Evolutionary conservation across 257 asterid species (phyloP).

Genomic region (Thymus quinquecostatus): DNA sequence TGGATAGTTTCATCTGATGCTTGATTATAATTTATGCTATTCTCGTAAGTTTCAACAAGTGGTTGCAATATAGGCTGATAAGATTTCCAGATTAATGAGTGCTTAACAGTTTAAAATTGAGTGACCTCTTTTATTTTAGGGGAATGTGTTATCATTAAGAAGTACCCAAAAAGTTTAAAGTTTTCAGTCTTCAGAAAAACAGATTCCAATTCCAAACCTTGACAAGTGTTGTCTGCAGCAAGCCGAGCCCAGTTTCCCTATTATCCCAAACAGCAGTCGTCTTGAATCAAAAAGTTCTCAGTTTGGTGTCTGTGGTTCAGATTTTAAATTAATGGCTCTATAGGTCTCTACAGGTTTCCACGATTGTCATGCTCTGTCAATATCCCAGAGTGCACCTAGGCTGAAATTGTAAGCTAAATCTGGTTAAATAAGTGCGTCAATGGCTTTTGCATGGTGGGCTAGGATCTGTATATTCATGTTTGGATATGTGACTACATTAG

Average conservation of each 20-base stretch:
- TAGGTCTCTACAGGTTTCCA: neutral
- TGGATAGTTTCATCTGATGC: neutral
- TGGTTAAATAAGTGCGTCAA: neutral
- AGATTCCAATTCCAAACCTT: too few relatives aligned
- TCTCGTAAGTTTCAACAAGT: neutral
- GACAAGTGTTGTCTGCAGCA: neutral
- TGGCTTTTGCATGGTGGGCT: neutral
- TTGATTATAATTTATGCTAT: neutral
- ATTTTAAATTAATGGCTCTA: neutral
- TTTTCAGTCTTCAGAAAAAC: neutral
- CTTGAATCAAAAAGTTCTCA: neutral
- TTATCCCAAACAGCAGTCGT: neutral
- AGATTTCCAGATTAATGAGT: neutral
- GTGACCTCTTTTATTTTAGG: too few relatives aligned
- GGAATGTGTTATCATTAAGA: neutral
- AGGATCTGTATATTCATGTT: constrained; percentile 9
- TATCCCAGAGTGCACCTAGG: constrained; percentile 2
- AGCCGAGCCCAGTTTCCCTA: neutral
- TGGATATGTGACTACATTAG: constrained; percentile 6
- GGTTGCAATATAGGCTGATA: neutral
- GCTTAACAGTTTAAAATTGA: neutral
- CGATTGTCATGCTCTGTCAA: constrained; percentile 1
- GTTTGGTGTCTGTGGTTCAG: neutral
- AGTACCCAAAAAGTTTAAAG: neutral
- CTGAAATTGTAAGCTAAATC: constrained; percentile 10